Evolutionary conservation across 78 protist species (phyloP).

Genomic region (Dictyostelium firmibasis): DNA sequence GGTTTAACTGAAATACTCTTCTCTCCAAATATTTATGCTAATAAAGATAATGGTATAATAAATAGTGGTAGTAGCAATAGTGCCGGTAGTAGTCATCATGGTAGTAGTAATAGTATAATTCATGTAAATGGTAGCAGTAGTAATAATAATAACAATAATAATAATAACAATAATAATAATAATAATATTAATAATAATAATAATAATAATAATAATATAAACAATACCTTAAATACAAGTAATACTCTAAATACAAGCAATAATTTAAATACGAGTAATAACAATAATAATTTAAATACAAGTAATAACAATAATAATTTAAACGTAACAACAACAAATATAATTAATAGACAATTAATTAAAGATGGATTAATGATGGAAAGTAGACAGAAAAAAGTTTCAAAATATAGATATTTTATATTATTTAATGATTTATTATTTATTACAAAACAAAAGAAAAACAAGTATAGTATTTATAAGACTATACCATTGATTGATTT

Average conservation of each 20-base stretch:
- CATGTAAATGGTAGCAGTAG: not conserved
- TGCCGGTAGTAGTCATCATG: not conserved
- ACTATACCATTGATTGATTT: slow-evolving; percentile 36
- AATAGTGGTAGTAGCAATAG: not conserved
- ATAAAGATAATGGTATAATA: not conserved
- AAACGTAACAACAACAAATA: not conserved
- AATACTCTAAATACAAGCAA: not conserved
- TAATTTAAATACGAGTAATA: too few species aligned
- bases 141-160: not conserved
- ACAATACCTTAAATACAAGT: not conserved
- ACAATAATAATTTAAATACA: not conserved
- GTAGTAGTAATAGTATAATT: not conserved
- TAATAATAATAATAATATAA: not conserved
- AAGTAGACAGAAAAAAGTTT: slow-evolving; percentile 13
- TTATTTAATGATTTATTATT: slow-evolving; percentile 38
- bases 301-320: not conserved
- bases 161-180: not conserved
- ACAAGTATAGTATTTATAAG: slow-evolving; percentile 13
- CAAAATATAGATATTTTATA: slow-evolving; percentile 34
- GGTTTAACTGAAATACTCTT: slow-evolving; percentile 24
- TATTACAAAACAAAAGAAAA: slow-evolving; percentile 61
- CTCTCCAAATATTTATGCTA: not conserved
- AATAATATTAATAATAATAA: not conserved
- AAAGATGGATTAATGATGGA: slow-evolving; percentile 73
- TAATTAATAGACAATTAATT: not conserved